Evolutionary conservation across 2,329 filamentous ascomycete genomes (phyloP), one percentile per base, ranked within the genome.

Genomic region (Orbilia ellipsospora): DNA sequence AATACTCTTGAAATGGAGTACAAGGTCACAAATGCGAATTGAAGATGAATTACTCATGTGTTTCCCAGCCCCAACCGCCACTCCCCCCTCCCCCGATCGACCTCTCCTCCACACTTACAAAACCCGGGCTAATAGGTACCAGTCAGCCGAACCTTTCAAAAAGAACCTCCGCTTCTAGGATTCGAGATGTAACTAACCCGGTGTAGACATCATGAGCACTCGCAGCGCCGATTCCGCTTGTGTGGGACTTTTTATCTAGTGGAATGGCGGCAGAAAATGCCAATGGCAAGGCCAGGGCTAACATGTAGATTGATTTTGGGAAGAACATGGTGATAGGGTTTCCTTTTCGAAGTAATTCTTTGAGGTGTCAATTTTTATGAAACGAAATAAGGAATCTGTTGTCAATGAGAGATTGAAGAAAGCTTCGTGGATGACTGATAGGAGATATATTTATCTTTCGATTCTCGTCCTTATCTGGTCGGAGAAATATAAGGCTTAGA

Each of bases 201-300:
- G 44, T n/a, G n/a, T 62, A 55, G 5, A 69, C 4, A 20, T 69
- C 65, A 8, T 18, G 48, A 18, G 18, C 7, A 13, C 23, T 40
- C 4, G 23, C 23, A n/a, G 45, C n/a, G 7, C 40, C 15, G 12
- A 26, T 8, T 10, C 42, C 44, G 15, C 16, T 48, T 2, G 31
- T 57, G 28, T 67, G 70, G 10, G 15, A 20, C 13, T 57, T 26
- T 52, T 60, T 63, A 2, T 52, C 18, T 2, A 52, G 10, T 8
- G 72, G 72, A 54, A 75, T 69, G 16, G 16, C 72, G 2, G 54
- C 59, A 13, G 55, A 42, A 16, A 60, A 45, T 50, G 26, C 64
- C 10, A 75, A 20, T 26, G 72, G 64, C 4, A 64, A 5, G 15
- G 31, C 13, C 15, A 75, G 44, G 3, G 26, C 23, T 7, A 75